phyloP scores from a whole-genome alignment of 305 asterid genomes.

The Rubia occidens region DNA sequence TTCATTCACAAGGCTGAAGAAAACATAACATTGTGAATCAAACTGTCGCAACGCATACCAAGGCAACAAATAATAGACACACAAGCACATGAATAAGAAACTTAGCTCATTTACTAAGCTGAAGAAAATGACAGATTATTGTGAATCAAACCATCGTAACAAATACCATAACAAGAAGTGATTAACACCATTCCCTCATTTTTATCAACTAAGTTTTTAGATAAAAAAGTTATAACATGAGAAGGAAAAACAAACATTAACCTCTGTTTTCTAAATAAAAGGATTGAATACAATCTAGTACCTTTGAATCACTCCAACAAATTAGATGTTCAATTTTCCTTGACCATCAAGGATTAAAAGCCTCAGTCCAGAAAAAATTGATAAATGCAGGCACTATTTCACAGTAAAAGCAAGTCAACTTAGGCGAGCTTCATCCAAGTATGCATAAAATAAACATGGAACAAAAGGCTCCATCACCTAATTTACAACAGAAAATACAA shows the following conservation, averaged over 20 bases:
- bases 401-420: neutral
- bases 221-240: neutral
- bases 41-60: neutral
- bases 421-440: conserved; percentile 3
- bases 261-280: neutral
- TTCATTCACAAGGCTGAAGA: neutral
- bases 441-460: neutral
- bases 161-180: neutral
- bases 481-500: neutral
- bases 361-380: neutral
- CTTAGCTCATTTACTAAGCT: neutral
- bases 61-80: neutral
- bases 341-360: neutral
- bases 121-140: neutral
- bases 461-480: neutral
- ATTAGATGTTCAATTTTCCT: neutral
- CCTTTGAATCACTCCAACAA: neutral
- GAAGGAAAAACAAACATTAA: neutral
- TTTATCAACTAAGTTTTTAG: neutral
- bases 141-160: neutral
- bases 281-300: neutral
- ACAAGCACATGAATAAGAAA: neutral
- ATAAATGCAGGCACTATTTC: neutral
- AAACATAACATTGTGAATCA: neutral
- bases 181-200: neutral